Evolutionary conservation across 1,284 basidiomycete species (phyloP).

Genomic region (Cryptococcus sp.): DNA sequence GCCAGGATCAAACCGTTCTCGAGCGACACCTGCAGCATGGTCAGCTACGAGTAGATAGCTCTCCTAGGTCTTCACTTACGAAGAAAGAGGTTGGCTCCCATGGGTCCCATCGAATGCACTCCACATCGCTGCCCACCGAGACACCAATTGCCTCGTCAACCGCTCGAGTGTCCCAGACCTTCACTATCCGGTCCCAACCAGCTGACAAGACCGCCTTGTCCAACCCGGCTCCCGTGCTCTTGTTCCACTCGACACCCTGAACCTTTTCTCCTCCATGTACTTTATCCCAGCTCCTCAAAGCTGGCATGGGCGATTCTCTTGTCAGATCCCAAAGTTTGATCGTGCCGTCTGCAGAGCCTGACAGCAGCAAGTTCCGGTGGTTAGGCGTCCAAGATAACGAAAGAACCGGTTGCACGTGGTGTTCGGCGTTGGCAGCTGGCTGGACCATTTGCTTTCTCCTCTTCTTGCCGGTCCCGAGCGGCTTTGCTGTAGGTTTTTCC

Average conservation of each 20-base stretch:
- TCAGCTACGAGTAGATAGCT: background rate
- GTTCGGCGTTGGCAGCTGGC: conserved; percentile 64
- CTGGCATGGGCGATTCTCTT: conserved; percentile 61
- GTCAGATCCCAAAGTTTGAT: conserved; percentile 98
- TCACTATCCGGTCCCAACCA: conserved; percentile 88
- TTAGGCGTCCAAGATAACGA: conserved; percentile 87
- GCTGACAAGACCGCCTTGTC: conserved; percentile 89
- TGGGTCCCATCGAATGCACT: conserved; percentile 93
- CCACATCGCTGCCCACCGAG: conserved; percentile 83
- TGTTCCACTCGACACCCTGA: conserved; percentile 97
- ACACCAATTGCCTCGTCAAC: conserved; percentile 76
- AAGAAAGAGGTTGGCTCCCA: conserved; percentile 87
- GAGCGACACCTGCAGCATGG: conserved; percentile 68
- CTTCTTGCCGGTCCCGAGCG: conserved; percentile 85
- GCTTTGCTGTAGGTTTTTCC: conserved; percentile 74
- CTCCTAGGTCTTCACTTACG: conserved; percentile 58
- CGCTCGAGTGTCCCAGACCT: conserved; percentile 87
- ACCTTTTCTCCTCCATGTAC: conserved; percentile 90
- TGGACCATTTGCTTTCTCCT: conserved; percentile 87
- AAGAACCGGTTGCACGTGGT: conserved; percentile 94
- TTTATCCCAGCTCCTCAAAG: conserved; percentile 76
- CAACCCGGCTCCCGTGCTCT: conserved; percentile 58
- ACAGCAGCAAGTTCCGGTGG: conserved; percentile 87
- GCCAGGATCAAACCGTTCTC: conserved; percentile 90
- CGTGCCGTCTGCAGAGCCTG: conserved; percentile 89